Evolutionary conservation across 2,329 filamentous ascomycete species (phyloP), one percentile per base, ranked within the genome.

Genomic region (Fusarium graminum): DNA sequence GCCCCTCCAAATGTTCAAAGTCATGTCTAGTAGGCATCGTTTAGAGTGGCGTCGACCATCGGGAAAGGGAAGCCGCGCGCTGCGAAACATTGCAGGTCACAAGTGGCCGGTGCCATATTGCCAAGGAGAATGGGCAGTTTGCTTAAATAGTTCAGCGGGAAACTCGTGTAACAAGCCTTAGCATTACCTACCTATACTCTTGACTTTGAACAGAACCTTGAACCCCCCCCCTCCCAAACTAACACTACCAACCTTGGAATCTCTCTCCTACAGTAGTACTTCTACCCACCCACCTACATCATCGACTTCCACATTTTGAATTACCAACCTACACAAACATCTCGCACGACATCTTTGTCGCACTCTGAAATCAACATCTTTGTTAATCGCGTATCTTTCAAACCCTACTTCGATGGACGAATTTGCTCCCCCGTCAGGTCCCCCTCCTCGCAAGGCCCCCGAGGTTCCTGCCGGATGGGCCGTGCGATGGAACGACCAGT

Each of bases 401-500:
- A 34, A 30, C 32, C 46, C 25, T 45, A 63, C 52, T 58, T 60
- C 60, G 40, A 87, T 88, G 86, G 80, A 81, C 68, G 84, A 88
- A 66, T 87, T 84, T 75, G 76, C 80, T 53, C 79, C 85, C 51
- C 86, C 85, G 3, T 49, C 79, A 25, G 85, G 85, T 25, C 86
- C 86, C 44, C 85, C 86, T 68, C 85, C 86, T 47, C 85, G 85
- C 64, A 83, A 80, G 74, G 84, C 86, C 2, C 93, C 92, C 4
- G 90, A 92, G 72, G 80, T 82, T 9, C 80, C 80, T 53, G 73
- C 77, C 29, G 93, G 93, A 72, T 97, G 92, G 92, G 89, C 92
- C 74, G 90, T 90, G 12, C 87, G 92, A 67, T 97, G 90, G 87
- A 95, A 97, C 78, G 88, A 91, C 0, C 89, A 95, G 74, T 97